Evolutionary conservation across 2,329 filamentous ascomycete genomes (phyloP), one percentile per base, ranked within the genome.

Genomic region (Verticillium alfalfae): DNA sequence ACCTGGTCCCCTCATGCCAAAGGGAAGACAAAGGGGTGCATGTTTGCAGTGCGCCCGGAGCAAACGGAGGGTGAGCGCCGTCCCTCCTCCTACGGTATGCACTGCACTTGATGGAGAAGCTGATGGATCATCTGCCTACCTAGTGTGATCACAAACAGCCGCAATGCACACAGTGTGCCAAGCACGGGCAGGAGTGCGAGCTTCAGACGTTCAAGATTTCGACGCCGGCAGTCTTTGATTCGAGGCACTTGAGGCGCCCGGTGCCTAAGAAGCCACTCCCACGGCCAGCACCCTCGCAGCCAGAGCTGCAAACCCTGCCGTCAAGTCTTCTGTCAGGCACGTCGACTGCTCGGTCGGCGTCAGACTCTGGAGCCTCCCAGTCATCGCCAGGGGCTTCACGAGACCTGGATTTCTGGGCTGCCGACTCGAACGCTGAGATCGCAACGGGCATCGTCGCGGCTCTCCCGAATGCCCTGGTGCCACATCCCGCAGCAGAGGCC

Each of bases 131-230:
- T 26, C 13, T 22, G 34, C 57, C 26, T 26, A 26, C 26, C 26
- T 26, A 65, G 64, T 65, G 64, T 59, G 64, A 65, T 57, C 64
- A 62, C 39, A 65, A 65, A 41, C 59, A 61, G 37, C 62, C 64
- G 4, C 62, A 41, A 13, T 65, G 64, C 34, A 55, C 62, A 12
- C 64, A 64, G 37, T 65, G 64, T 57, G n/a, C 59, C 45, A 64
- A 62, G 61, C 58, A 62, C 36, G 57, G 57, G 16, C 59, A 64
- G 34, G 41, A 34, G 15, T 65, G 64, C 36, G 60, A 64, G 57
- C 62, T 61, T 6, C 62, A 62, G 49, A 65, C 60, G 10, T 65
- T 65, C 62, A 65, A 64, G 60, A 37, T 60, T 16, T 62, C 62
- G 26, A 65, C 60, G 49, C 49, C 56, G 22, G 49, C 58, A 5